Percentiles rank a stretch among this genome's conserved stretches.
These are phyloP conservation scores for Skeletonema tropicum DNA, from an alignment of 108 stramenopile genomes.

Conservation along the genomic window DNA sequence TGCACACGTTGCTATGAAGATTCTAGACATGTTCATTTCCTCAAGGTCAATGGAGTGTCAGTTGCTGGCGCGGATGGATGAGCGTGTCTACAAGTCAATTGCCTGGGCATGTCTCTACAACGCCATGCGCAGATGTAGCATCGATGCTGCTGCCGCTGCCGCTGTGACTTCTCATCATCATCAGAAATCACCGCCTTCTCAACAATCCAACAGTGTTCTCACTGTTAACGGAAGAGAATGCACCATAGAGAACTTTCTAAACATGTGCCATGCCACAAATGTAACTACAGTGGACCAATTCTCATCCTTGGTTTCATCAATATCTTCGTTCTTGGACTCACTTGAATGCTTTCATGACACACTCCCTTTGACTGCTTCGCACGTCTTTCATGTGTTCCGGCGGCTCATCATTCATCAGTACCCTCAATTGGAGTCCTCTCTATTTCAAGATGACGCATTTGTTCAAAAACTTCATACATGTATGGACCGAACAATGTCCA, in stretches of 20 bases:
- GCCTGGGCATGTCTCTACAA: conserved; percentile 5
- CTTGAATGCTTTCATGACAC: conserved; percentile 1
- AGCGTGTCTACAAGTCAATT: neutral
- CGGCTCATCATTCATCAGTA: neutral
- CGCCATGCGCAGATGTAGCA: conserved; percentile 1
- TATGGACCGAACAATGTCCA: neutral
- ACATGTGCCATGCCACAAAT: neutral
- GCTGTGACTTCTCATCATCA: neutral
- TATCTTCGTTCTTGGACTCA: conserved; percentile 5
- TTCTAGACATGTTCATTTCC: neutral
- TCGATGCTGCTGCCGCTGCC: conserved; percentile 4
- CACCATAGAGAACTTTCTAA: neutral
- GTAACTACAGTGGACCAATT: neutral
- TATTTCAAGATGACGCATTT: neutral
- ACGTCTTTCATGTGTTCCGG: neutral
- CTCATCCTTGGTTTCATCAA: neutral
- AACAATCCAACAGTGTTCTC: neutral
- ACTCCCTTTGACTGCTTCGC: conserved; percentile 1
- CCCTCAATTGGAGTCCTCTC: neutral
- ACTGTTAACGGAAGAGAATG: neutral
- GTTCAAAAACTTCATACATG: neutral
- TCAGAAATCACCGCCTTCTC: neutral
- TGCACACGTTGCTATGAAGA: conserved; percentile 3
- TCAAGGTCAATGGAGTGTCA: neutral
- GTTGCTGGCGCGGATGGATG: neutral